Percentiles rank a stretch among this genome's conserved stretches.
Evolutionary conservation across 495 filamentous ascomycete genomes (phyloP).

Genomic region (Trichoderma orchidacearum): DNA sequence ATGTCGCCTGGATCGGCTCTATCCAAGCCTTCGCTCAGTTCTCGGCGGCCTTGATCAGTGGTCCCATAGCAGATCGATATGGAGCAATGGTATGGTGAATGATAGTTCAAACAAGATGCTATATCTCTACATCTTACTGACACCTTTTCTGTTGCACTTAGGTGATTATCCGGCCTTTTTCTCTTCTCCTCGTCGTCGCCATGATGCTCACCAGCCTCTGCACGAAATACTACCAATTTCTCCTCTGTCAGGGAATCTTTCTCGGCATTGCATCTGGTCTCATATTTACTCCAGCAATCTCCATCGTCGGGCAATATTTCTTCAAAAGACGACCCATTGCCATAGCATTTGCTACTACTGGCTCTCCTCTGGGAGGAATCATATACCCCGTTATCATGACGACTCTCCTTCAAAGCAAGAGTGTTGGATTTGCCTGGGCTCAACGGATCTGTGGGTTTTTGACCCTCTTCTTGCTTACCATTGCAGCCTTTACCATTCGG

Average conservation of each 20-base stretch:
- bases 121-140: background rate
- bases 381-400: slow-evolving; percentile 31
- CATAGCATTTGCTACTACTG: slow-evolving; percentile 38
- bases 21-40: slow-evolving; percentile 34
- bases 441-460: slow-evolving; percentile 47
- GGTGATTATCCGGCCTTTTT: slow-evolving; percentile 24
- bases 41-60: slow-evolving; percentile 24
- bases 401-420: slow-evolving; percentile 19
- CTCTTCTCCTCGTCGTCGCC: slow-evolving; percentile 22
- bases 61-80: slow-evolving; percentile 38
- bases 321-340: slow-evolving; percentile 37
- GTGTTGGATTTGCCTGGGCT: slow-evolving; percentile 45
- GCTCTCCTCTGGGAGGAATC: slow-evolving; percentile 44
- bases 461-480: slow-evolving; percentile 26
- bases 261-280: slow-evolving; percentile 36
- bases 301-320: slow-evolving; percentile 41
- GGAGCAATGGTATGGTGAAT: slow-evolving; percentile 25
- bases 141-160: background rate
- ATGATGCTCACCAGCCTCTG: slow-evolving; percentile 48
- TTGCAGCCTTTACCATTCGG: slow-evolving; percentile 24
- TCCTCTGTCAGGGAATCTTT: slow-evolving; percentile 47
- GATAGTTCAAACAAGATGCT: no score
- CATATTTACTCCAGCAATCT: slow-evolving; percentile 36
- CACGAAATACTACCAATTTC: slow-evolving; percentile 44
- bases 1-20: slow-evolving; percentile 51